Evolutionary conservation across 2,329 filamentous ascomycete genomes (phyloP), one percentile per base, ranked within the genome.

Genomic region (Fusarium globosum): DNA sequence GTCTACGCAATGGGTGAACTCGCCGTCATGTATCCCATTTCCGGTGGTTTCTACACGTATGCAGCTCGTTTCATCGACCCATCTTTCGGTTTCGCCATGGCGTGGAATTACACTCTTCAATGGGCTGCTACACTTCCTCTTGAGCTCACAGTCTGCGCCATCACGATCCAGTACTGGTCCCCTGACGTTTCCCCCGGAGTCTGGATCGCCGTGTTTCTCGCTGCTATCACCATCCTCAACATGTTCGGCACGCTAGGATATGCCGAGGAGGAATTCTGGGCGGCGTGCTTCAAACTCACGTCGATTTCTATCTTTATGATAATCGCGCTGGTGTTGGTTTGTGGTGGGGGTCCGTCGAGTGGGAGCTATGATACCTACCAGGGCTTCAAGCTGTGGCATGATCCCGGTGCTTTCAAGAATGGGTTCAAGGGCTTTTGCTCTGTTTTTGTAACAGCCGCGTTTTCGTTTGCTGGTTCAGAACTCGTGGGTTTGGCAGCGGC

Each of bases 351-450:
- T 0, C 88, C 89, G 20, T 83, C 82, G 5, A 83, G 74, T 21
- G 81, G 83, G 26, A 77, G 75, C n/a, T 87, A 86, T 71, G 79
- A 81, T 71, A 73, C 83, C 6, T 87, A 85, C 72, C 81, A 78
- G 72, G 85, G 87, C 9, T 81, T 82, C 23, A 80, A 83, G 33
- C 64, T 77, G 65, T 82, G 81, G 76, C 28, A 69, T 12, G 69
- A 78, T 13, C 81, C 85, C 0, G 85, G 85, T 6, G 85, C 85
- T 4, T 94, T 93, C 80, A 85, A 92, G 81, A 88, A 92, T 76
- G 91, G 91, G n/a, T 93, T 93, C 83, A 89, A 90, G 63, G 92
- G 92, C 5, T 88, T 93, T 73, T 93, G 91, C 82, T 88, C 86
- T 62, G 89, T 92, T 65, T 92, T 93, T 69, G 91, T 93, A 58